Evolutionary conservation across 2,329 filamentous ascomycete species (phyloP).

Genomic region (Cercospora sp.): DNA sequence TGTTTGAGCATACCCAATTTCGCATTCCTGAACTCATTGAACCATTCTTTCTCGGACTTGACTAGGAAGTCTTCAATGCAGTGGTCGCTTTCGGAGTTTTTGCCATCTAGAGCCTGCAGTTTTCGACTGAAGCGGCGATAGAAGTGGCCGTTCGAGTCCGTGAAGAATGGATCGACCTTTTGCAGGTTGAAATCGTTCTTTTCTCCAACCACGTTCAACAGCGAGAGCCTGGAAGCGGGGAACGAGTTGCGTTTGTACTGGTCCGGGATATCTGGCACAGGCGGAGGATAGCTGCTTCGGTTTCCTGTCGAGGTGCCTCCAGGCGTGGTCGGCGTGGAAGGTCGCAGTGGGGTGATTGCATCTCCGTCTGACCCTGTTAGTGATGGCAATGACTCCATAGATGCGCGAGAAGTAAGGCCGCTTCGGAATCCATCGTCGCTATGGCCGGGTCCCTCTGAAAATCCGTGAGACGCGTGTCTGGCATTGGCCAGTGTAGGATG

Average conservation of each 20-base stretch:
- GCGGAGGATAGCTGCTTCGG: neutral
- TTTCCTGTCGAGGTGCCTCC: neutral
- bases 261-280: neutral
- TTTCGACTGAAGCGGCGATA: constrained; percentile 58
- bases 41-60: constrained; percentile 67
- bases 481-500: constrained; percentile 21
- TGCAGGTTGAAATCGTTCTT: constrained; percentile 45
- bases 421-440: neutral
- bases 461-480: constrained; percentile 12
- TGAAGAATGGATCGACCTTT: constrained; percentile 55
- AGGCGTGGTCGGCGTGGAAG: neutral
- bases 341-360: constrained; percentile 4
- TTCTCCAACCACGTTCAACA: constrained; percentile 59
- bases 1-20: constrained; percentile 54
- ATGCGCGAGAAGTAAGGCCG: neutral
- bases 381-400: neutral
- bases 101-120: constrained; percentile 55
- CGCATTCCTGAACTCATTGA: constrained; percentile 57
- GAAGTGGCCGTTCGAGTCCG: constrained; percentile 61
- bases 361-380: neutral
- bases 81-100: constrained; percentile 55
- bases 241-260: constrained; percentile 3
- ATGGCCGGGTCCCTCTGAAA: constrained; percentile 14
- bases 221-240: constrained; percentile 44
- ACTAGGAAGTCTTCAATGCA: constrained; percentile 65